Conservation (phyloP, 1,139 yeast species). For the Kazachstania sp. region DNA sequence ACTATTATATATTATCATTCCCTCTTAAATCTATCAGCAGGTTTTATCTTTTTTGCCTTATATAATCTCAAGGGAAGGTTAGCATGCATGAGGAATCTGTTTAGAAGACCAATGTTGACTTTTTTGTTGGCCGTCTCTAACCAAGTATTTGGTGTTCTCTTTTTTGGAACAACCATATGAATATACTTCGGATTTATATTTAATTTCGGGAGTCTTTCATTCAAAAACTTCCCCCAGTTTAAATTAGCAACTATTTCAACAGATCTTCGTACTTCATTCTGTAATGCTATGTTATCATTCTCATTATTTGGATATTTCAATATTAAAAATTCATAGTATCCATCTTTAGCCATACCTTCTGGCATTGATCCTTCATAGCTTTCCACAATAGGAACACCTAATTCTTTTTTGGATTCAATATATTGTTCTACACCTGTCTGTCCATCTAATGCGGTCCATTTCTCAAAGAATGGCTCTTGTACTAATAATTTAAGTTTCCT, state of each 20-base stretch:
- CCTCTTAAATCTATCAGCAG: not conserved
- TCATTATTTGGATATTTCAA: slow-evolving; percentile 35
- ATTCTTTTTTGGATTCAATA: not conserved
- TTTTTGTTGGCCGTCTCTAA: slow-evolving; percentile 26
- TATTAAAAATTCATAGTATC: slow-evolving; percentile 39
- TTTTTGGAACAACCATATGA: not conserved
- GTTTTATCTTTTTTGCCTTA: not conserved
- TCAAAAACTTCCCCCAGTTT: slow-evolving; percentile 15
- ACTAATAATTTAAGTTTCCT: slow-evolving; percentile 36
- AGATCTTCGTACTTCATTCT: slow-evolving; percentile 30
- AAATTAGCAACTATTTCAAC: slow-evolving; percentile 28
- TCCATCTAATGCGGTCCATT: slow-evolving; percentile 24
- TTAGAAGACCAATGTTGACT: slow-evolving; percentile 22
- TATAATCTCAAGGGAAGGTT: slow-evolving; percentile 11
- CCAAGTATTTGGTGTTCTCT: slow-evolving; percentile 17
- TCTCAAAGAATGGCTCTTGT: slow-evolving; percentile 31
- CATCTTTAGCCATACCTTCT: slow-evolving; percentile 33
- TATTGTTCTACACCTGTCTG: slow-evolving; percentile 15
- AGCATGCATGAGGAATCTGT: slow-evolving; percentile 15
- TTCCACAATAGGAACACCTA: not conserved
- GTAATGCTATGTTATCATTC: slow-evolving; percentile 30
- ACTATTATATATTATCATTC: not conserved
- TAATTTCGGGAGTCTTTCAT: not conserved
- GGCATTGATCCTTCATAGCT: slow-evolving; percentile 8
- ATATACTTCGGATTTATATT: not conserved